These are phyloP conservation scores for Plasmodium gallinaceum DNA, from an alignment of 169 alveolate genomes.

Conservation along the genomic window DNA sequence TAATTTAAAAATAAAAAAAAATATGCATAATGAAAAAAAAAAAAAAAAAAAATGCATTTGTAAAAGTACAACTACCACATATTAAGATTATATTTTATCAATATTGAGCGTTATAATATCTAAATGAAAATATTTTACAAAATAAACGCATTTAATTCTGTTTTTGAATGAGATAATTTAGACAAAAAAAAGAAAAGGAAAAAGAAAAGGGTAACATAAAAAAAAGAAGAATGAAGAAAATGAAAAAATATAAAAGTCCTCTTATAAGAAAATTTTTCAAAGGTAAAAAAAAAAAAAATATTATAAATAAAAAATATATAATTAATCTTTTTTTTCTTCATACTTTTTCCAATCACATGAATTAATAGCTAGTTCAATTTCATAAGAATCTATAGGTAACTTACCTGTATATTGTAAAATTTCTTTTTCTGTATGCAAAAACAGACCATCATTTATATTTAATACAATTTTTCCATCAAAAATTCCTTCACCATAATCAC, in stretches of 20 bases:
- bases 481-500: conserved; percentile 59
- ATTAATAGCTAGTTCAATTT: conserved; percentile 51
- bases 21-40: too few species aligned
- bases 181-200: too few species aligned
- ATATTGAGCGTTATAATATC: too few species aligned
- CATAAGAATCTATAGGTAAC: conserved; percentile 53
- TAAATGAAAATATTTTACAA: too few species aligned
- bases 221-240: background rate
- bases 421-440: conserved; percentile 58
- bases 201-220: too few species aligned
- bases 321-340: conserved; percentile 21
- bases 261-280: background rate
- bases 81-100: too few species aligned
- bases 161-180: too few species aligned
- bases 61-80: too few species aligned
- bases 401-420: conserved; percentile 54
- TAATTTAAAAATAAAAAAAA: too few species aligned
- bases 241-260: background rate
- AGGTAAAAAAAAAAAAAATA: conserved; percentile 3
- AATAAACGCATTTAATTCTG: too few species aligned
- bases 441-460: conserved; percentile 36
- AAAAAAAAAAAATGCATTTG: too few species aligned
- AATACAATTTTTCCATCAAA: conserved; percentile 55
- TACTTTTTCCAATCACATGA: conserved; percentile 50
- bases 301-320: background rate